Evolutionary conservation across 208 protist genomes (phyloP).

Genomic region (Porcisia hertigi): DNA sequence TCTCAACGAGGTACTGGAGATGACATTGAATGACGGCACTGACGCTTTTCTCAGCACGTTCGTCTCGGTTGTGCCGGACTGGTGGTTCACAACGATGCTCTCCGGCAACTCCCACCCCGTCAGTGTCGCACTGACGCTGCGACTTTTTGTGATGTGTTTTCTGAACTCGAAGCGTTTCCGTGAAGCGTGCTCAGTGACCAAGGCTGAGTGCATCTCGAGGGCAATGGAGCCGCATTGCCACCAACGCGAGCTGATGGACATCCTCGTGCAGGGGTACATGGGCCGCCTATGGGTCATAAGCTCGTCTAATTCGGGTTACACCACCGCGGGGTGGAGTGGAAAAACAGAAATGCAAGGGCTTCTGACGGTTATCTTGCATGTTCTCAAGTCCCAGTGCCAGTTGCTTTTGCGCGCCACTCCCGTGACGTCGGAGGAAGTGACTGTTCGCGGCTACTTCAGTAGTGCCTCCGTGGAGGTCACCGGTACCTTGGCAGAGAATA

Average conservation of each 20-base stretch:
- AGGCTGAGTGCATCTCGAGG: slow-evolving; percentile 29
- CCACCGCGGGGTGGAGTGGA: slow-evolving; percentile 25
- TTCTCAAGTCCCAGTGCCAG: slow-evolving; percentile 38
- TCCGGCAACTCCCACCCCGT: slow-evolving; percentile 47
- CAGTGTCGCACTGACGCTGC: slow-evolving; percentile 47
- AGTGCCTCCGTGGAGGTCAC: slow-evolving; percentile 7
- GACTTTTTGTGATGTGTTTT: slow-evolving; percentile 62
- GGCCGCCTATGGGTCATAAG: slow-evolving; percentile 36
- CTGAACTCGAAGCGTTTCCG: slow-evolving; percentile 42
- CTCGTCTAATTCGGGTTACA: slow-evolving; percentile 23
- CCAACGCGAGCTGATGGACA: slow-evolving; percentile 50
- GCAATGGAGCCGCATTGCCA: slow-evolving; percentile 49
- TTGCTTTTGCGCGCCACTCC: slow-evolving; percentile 26
- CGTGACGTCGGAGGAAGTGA: slow-evolving; percentile 23
- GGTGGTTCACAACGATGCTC: slow-evolving; percentile 60
- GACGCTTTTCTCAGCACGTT: slow-evolving; percentile 28
- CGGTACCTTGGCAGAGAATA: neutral
- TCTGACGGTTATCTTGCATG: slow-evolving; percentile 28
- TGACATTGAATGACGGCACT: slow-evolving; percentile 15
- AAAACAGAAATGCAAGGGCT: slow-evolving; percentile 34
- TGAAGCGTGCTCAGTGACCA: slow-evolving; percentile 18
- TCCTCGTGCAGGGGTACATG: slow-evolving; percentile 50
- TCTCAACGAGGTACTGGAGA: slow-evolving; percentile 46
- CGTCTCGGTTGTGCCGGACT: slow-evolving; percentile 37
- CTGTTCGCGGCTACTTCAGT: slow-evolving; percentile 35